phyloP scores from a whole-genome alignment of 192 early-diverging fungal genomes.

The Backusella macrospora region DNA sequence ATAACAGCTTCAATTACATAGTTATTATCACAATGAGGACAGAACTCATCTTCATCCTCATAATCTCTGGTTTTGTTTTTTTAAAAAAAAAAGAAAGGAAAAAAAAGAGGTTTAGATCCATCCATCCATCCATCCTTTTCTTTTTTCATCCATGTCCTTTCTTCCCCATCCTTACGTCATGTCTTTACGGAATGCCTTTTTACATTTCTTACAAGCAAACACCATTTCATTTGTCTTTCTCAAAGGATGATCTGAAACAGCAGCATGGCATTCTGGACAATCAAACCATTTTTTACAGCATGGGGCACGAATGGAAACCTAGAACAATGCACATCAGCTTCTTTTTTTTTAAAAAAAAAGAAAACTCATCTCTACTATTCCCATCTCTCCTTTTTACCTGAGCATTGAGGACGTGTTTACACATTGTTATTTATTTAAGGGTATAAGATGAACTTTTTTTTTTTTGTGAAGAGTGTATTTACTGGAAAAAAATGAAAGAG shows the following conservation, averaged over 20 bases:
- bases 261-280: constrained; percentile 94
- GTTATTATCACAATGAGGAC: constrained; percentile 98
- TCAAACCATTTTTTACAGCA: constrained; percentile 98
- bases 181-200: constrained; percentile 44
- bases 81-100: too few relatives aligned
- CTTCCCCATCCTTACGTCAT: constrained; percentile 23
- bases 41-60: constrained; percentile 96
- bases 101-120: background rate
- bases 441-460: background rate
- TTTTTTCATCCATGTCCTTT: background rate
- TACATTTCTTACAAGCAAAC: constrained; percentile 98
- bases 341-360: constrained; percentile 7
- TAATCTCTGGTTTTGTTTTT: constrained; percentile 63
- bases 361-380: background rate
- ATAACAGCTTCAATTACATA: constrained; percentile 93
- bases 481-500: background rate
- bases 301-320: constrained; percentile 88
- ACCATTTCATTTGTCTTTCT: constrained; percentile 88
- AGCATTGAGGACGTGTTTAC: constrained; percentile 98
- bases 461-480: background rate
- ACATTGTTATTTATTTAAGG: constrained; percentile 56
- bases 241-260: constrained; percentile 73
- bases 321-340: background rate
- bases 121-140: background rate
- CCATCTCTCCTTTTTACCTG: constrained; percentile 64